A percentile compares a stretch with the other conserved stretches of the same genome.
Evolutionary conservation across 1,284 basidiomycete genomes (phyloP).

Genomic region (Irpex lacteus): DNA sequence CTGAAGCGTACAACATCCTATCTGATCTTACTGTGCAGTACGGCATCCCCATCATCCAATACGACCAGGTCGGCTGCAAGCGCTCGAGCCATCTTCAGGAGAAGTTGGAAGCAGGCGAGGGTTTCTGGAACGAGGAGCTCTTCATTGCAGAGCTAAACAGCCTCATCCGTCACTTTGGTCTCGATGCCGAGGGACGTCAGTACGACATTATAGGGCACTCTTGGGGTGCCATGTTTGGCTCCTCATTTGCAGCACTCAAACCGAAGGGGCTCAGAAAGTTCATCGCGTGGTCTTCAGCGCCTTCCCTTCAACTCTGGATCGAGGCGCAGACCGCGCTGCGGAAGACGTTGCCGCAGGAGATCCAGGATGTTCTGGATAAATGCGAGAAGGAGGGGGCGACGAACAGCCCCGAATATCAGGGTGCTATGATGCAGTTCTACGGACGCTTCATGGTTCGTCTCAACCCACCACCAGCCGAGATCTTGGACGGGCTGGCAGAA

Average conservation of each 20-base stretch:
- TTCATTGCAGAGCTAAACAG: slow-evolving; percentile 32
- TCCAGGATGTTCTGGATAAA: slow-evolving; percentile 41
- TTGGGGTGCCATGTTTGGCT: slow-evolving; percentile 30
- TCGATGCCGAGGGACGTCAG: slow-evolving; percentile 15
- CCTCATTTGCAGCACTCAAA: slow-evolving; percentile 19
- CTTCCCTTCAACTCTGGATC: slow-evolving; percentile 19
- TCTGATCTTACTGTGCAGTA: slow-evolving; percentile 22
- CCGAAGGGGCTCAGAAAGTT: slow-evolving; percentile 26
- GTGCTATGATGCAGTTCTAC: slow-evolving; percentile 43
- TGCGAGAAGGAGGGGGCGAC: slow-evolving; percentile 48
- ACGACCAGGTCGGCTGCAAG: slow-evolving; percentile 32
- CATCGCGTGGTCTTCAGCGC: slow-evolving; percentile 22
- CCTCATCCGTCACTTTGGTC: slow-evolving; percentile 23
- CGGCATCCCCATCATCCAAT: slow-evolving; percentile 29
- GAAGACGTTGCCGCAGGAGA: slow-evolving; percentile 36
- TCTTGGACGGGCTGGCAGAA: slow-evolving; percentile 26
- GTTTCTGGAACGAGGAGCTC: slow-evolving; percentile 30
- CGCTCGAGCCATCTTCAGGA: slow-evolving; percentile 29
- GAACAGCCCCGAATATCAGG: slow-evolving; percentile 41
- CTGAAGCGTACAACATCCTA: background rate
- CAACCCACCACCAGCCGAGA: slow-evolving; percentile 39
- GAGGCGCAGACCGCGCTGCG: background rate
- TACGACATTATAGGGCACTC: slow-evolving; percentile 30
- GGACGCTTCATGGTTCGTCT: slow-evolving; percentile 42
- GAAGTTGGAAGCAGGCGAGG: slow-evolving; percentile 16